Percentiles rank a stretch among this genome's conserved stretches.
Evolutionary conservation across 352 stramenopile genomes (phyloP).

Genomic region (Lagenidium giganteum): DNA sequence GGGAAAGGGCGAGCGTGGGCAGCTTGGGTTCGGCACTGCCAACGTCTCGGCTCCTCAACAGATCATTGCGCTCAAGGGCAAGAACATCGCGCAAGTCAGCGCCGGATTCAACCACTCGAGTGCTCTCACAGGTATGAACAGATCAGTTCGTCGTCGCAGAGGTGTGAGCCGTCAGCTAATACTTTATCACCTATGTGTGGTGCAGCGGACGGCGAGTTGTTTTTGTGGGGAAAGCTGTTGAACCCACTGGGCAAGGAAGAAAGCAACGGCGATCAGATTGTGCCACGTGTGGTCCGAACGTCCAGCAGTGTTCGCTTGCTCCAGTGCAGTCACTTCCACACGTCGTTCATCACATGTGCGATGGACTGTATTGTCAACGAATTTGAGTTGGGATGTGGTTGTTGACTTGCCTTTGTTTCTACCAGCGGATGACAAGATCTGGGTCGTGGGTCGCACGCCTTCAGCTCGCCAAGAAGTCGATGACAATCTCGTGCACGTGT

Average conservation of each 20-base stretch:
- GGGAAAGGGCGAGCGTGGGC: slow-evolving; percentile 79
- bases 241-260: slow-evolving; percentile 60
- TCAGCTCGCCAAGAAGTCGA: slow-evolving; percentile 51
- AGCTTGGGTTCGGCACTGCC: slow-evolving; percentile 74
- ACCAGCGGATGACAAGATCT: slow-evolving; percentile 67
- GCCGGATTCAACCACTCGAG: slow-evolving; percentile 84
- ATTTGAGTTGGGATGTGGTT: background rate
- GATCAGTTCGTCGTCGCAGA: too few species aligned
- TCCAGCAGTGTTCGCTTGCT: slow-evolving; percentile 60
- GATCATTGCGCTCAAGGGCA: slow-evolving; percentile 71
- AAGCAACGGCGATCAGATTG: slow-evolving; percentile 65
- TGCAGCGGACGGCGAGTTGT: slow-evolving; percentile 73
- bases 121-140: slow-evolving; percentile 41
- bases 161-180: background rate
- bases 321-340: slow-evolving; percentile 83
- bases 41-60: slow-evolving; percentile 72
- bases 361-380: background rate
- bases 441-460: slow-evolving; percentile 70
- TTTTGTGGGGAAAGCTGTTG: slow-evolving; percentile 81
- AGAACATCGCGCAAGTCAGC: slow-evolving; percentile 50
- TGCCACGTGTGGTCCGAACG: slow-evolving; percentile 62
- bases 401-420: background rate
- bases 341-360: slow-evolving; percentile 72
- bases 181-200: background rate
- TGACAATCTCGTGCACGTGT: slow-evolving; percentile 47